phyloP scores from a whole-genome alignment of 495 filamentous ascomycete species.

The Penicillium atrosanguineum region DNA sequence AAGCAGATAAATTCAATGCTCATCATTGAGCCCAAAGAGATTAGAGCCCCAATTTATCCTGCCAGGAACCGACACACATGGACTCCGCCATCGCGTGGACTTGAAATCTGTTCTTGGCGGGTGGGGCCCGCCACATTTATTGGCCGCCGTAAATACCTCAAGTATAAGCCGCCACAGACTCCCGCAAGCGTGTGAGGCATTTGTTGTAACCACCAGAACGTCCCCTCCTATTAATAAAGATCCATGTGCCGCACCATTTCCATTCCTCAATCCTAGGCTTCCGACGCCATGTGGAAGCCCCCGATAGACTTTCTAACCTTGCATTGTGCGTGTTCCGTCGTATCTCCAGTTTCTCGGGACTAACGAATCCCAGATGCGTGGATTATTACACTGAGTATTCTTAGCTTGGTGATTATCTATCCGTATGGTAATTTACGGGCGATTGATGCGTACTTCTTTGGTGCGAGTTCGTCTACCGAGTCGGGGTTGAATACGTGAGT shows the following conservation, averaged over 20 bases:
- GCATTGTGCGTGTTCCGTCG: slow-evolving; percentile 40
- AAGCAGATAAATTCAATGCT: background rate
- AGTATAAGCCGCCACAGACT: background rate
- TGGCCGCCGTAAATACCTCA: background rate
- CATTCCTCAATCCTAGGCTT: background rate
- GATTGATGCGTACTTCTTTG: slow-evolving; percentile 45
- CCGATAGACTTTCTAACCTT: slow-evolving; percentile 68
- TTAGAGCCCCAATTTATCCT: too few species aligned
- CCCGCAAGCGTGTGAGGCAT: background rate
- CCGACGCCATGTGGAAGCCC: slow-evolving; percentile 26
- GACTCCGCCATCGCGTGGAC: too few species aligned
- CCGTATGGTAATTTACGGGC: slow-evolving; percentile 41
- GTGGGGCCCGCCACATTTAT: background rate
- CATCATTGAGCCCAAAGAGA: too few species aligned
- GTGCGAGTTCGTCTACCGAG: slow-evolving; percentile 39
- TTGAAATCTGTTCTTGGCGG: too few species aligned
- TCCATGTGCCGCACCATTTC: background rate
- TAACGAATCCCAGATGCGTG: slow-evolving; percentile 31
- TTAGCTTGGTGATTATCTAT: slow-evolving; percentile 35
- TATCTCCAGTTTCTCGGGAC: background rate
- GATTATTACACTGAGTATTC: slow-evolving; percentile 32
- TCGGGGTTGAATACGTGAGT: slow-evolving; percentile 41
- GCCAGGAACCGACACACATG: too few species aligned
- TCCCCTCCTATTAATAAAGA: background rate
- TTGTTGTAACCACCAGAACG: background rate